A percentile compares a stretch with the other conserved stretches of the same genome.
Conservation (phyloP, 495 filamentous ascomycete species). For the Xylaria intraflava region DNA sequence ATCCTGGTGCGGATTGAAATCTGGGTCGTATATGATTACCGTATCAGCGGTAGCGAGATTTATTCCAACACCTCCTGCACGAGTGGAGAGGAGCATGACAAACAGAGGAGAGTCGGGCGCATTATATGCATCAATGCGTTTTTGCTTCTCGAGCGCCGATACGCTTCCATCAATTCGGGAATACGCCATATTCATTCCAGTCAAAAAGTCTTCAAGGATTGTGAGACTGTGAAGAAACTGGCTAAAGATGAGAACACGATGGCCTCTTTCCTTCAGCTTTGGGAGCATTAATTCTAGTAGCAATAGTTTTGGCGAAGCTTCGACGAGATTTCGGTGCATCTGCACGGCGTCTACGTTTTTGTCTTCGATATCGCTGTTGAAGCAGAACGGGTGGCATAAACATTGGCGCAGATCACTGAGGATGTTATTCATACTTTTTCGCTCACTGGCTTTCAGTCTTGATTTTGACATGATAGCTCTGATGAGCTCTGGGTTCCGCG, state of each 20-base stretch:
- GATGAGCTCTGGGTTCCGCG: slow-evolving; percentile 83
- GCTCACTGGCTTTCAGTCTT: slow-evolving; percentile 61
- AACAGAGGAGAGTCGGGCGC: slow-evolving; percentile 74
- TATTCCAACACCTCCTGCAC: slow-evolving; percentile 93
- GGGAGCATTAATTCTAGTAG: slow-evolving; percentile 85
- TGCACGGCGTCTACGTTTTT: slow-evolving; percentile 43
- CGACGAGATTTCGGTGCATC: slow-evolving; percentile 72
- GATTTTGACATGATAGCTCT: slow-evolving; percentile 67
- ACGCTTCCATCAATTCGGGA: slow-evolving; percentile 83
- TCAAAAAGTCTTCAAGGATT: slow-evolving; percentile 85
- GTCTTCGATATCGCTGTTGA: slow-evolving; percentile 84
- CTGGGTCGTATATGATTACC: slow-evolving; percentile 95
- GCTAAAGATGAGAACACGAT: slow-evolving; percentile 91
- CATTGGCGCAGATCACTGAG: slow-evolving; percentile 93
- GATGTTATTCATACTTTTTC: slow-evolving; percentile 81
- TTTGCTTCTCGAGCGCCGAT: slow-evolving; percentile 77
- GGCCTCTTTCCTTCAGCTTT: slow-evolving; percentile 78
- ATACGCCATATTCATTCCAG: slow-evolving; percentile 59
- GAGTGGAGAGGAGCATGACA: slow-evolving; percentile 85
- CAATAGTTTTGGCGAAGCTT: slow-evolving; percentile 85
- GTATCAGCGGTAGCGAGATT: slow-evolving; percentile 97
- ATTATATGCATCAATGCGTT: slow-evolving; percentile 89
- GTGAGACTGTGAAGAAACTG: slow-evolving; percentile 88
- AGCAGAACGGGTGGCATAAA: slow-evolving; percentile 92
- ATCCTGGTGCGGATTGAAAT: slow-evolving; percentile 98